Evolutionary conservation across 1,284 basidiomycete genomes (phyloP).

Genomic region (Ustilago lituana): DNA sequence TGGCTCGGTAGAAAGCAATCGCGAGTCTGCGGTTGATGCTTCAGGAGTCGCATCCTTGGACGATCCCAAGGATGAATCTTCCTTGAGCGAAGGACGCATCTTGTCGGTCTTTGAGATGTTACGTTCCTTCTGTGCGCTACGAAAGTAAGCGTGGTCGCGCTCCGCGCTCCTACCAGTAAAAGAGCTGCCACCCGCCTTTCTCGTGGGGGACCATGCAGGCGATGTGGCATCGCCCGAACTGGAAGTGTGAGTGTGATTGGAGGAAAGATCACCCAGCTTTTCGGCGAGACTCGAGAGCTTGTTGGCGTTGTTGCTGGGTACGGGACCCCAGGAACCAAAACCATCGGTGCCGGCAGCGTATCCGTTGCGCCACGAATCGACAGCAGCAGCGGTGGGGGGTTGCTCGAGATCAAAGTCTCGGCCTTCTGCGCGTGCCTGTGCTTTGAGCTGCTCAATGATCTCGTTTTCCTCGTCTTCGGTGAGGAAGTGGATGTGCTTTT

Average conservation of each 20-base stretch:
- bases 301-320: constrained; percentile 3
- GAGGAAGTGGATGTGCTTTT: constrained; percentile 44
- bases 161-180: constrained; percentile 52
- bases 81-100: neutral
- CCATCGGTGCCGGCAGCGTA: constrained; percentile 53
- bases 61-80: neutral
- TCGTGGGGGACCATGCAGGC: constrained; percentile 13
- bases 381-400: neutral
- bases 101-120: constrained; percentile 15
- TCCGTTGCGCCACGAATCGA: constrained; percentile 33
- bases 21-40: neutral
- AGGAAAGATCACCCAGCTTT: constrained; percentile 35
- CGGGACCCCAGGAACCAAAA: constrained; percentile 51
- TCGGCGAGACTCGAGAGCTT: constrained; percentile 40
- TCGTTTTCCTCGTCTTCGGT: constrained; percentile 63
- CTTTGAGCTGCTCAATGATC: constrained; percentile 59
- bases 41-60: neutral
- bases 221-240: neutral
- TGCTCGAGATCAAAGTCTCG: constrained; percentile 37
- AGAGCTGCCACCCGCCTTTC: constrained; percentile 24
- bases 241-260: constrained; percentile 5
- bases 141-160: constrained; percentile 53
- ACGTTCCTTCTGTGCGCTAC: constrained; percentile 37
- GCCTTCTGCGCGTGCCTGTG: constrained; percentile 43
- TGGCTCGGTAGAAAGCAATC: neutral